A percentile compares a stretch with the other conserved stretches of the same genome.
phyloP scores from a whole-genome alignment of 306 rosid genomes.

The Luffa acutangula region DNA sequence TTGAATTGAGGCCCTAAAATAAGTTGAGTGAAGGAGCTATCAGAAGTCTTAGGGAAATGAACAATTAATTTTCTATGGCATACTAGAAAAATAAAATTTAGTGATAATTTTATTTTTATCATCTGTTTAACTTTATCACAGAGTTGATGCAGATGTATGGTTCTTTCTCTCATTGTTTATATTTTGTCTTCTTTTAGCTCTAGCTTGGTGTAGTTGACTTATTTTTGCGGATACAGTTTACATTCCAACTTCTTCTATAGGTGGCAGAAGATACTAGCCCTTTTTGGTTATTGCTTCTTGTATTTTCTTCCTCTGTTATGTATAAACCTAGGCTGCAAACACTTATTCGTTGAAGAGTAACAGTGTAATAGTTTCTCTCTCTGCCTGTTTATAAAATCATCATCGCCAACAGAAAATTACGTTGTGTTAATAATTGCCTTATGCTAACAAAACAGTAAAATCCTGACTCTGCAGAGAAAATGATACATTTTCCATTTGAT shows the following conservation, averaged over 20 bases:
- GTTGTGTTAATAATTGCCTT: neutral
- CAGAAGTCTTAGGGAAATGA: neutral
- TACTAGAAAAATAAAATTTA: neutral
- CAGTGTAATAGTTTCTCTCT: neutral
- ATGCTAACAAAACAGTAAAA: neutral
- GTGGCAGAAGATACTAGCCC: neutral
- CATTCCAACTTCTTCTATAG: neutral
- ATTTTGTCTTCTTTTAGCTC: neutral
- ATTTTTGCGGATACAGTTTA: neutral
- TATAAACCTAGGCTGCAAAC: neutral
- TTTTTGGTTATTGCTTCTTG: neutral
- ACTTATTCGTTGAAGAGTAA: neutral
- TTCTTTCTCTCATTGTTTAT: neutral
- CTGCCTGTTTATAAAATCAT: neutral
- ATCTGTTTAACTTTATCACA: neutral
- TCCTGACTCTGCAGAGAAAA: neutral
- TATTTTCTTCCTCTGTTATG: neutral
- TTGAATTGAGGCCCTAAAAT: neutral
- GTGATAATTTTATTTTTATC: neutral
- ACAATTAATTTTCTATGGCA: neutral
- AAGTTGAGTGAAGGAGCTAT: neutral
- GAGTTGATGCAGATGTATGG: neutral
- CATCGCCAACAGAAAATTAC: neutral
- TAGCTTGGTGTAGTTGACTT: neutral
- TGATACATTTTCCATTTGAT: neutral